Base-by-base conservation (phyloP, 1,139 yeast species). In the Arxiozyma slooffiae region DNA sequence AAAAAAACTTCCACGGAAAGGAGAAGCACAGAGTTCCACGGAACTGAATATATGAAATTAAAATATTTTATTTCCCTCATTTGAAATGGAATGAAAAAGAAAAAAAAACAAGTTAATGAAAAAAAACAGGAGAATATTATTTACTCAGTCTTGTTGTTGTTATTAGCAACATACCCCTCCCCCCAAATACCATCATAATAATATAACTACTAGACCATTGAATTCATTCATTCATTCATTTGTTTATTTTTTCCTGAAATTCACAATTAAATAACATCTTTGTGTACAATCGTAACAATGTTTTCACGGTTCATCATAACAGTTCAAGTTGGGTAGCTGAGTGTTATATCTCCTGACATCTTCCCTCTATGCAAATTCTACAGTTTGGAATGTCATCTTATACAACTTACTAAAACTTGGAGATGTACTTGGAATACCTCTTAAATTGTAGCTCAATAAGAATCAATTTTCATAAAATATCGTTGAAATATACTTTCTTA, bases 341-440 rank as follows among this genome's bases (percentile, higher is more conserved):
- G 59, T 44, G 59, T 62, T 16, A 60, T 53, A 39, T 53, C 57
- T 22, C 60, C 52, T 24, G 57, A 46, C 11, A 57, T 56, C 50
- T 14, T 41, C 44, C 41, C 68, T 52, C 44, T 61, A 60, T 6
- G 67, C 58, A 46, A 64, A 65, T 48, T 64, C 66, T 7, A 66
- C 60, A 0, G 68, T 63, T 41, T 57, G 52, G 48, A 60, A 62
- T 1, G 68, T 63, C 57, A 60, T 61, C 54, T 60, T 61, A 55
- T 58, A 64, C 44, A 65, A 49, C 45, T 58, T 56, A 24, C 62
- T 64, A 47, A 60, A 62, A 2, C 59, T 61, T 1, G 54, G 37
- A 26, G 58, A 59, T 4, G 59, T 52, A 42, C 60, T 63, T 2
- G 64, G 60, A n/a, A 64, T 56, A 4, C 61, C 65, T 39, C 69